A percentile compares a stretch with the other conserved stretches of the same genome.
phyloP scores from a whole-genome alignment of 169 alveolate genomes.

The Hepatocystis sp. region DNA sequence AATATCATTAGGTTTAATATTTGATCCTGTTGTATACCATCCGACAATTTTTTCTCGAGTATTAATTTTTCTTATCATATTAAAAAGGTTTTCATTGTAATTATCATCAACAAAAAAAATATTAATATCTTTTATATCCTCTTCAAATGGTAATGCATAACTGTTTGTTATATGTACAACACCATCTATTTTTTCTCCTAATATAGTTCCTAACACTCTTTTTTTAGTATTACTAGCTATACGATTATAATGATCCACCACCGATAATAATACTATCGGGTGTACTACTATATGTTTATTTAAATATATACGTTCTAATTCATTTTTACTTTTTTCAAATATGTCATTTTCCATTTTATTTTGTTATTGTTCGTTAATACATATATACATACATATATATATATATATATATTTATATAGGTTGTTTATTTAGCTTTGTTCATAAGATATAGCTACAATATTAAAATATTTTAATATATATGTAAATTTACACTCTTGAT shows the following conservation, averaged over 20 bases:
- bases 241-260: constrained; percentile 99
- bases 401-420: not conserved
- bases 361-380: not conserved
- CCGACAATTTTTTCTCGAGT: constrained; percentile 98
- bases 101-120: constrained; percentile 99
- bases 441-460: too few species aligned
- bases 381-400: constrained; percentile 6
- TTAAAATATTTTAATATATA: too few species aligned
- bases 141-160: constrained; percentile 99
- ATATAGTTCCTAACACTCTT: constrained; percentile 99
- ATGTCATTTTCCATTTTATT: constrained; percentile 65
- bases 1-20: constrained; percentile 96
- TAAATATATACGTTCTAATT: constrained; percentile 68
- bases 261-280: constrained; percentile 97
- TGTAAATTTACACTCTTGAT: too few species aligned
- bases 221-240: constrained; percentile 95
- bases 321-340: constrained; percentile 76
- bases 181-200: constrained; percentile 94
- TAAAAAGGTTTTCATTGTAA: constrained; percentile 96
- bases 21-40: constrained; percentile 99
- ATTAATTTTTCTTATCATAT: constrained; percentile 97
- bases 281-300: constrained; percentile 92
- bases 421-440: too few species aligned
- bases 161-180: constrained; percentile 97
- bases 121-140: constrained; percentile 97